Evolutionary conservation across 2,329 filamentous ascomycete genomes (phyloP).

Genomic region (Stenocarpella maydis): DNA sequence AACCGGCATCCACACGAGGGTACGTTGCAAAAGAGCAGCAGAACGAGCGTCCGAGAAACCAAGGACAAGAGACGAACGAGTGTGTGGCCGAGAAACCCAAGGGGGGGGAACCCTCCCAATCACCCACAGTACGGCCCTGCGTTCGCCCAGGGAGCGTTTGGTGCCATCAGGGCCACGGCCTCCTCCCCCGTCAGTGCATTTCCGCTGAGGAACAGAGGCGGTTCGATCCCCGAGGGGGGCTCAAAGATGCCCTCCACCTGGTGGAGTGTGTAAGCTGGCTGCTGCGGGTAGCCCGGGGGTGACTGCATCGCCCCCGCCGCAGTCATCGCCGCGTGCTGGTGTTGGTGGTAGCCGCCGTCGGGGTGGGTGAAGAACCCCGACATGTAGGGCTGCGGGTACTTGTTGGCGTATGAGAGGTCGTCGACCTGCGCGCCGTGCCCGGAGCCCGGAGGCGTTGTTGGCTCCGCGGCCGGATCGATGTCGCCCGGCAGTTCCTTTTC

Average conservation of each 20-base stretch:
- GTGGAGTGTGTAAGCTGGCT: conserved; percentile 35
- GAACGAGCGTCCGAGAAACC: background rate
- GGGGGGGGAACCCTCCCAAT: background rate
- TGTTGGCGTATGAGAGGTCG: background rate
- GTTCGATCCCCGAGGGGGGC: conserved; percentile 22
- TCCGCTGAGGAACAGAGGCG: conserved; percentile 21
- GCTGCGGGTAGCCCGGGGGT: conserved; percentile 14
- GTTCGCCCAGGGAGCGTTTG: background rate
- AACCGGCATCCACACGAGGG: background rate
- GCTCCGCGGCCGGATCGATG: conserved; percentile 3
- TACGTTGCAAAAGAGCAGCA: background rate
- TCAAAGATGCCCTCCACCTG: conserved; percentile 38
- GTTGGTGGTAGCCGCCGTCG: conserved; percentile 21
- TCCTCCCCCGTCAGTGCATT: conserved; percentile 1
- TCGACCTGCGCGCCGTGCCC: background rate
- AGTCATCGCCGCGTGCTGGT: background rate
- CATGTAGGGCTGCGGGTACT: background rate
- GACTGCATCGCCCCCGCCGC: background rate
- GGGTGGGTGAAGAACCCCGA: background rate
- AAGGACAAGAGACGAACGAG: no score
- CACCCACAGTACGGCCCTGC: conserved; percentile 9
- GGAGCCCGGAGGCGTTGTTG: conserved; percentile 25
- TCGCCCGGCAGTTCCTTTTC: background rate
- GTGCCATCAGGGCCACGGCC: conserved; percentile 12
- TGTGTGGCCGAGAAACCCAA: no score